Evolutionary conservation across 257 asterid genomes (phyloP), one percentile per base, ranked within the genome.

Genomic region (Cinchona pubescens): DNA sequence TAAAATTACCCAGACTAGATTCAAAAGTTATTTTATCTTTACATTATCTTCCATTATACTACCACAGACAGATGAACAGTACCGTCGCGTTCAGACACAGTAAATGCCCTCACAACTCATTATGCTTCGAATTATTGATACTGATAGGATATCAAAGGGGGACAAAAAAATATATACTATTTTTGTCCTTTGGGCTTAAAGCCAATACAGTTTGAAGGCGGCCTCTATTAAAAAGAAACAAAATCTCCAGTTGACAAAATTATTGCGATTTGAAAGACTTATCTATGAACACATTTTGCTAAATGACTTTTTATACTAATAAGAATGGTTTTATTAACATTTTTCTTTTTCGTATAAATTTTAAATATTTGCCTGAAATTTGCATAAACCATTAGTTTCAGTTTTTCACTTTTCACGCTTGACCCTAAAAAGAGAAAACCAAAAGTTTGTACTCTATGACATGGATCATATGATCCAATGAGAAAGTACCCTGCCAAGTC

Each of bases 391-490:
- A 58, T 3, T 58, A 32, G 35, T 27, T 25, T 12, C 34, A 25
- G 35, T 25, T 58, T 55, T 56, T 58, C 34, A 12, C 18, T 25
- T 58, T 58, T 25, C 35, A 25, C 64, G 25, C 64, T 16, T n/a
- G 6, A 58, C 64, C 35, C 64, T 25, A 10, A 55, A 55, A 21
- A 23, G 30, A 55, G 30, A 55, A 55, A 55, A 55, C 8, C n/a
- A 19, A 55, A 21, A 25, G 21, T 55, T 21, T 55, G 19, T 1
- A 25, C 0, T 67, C 13, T 15, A 46, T 15, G 73, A 46, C 73
- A 55, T 35, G n/a, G n/a, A n/a, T n/a, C 75, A 71, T 73, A 60
- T 68, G 76, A 72, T 72, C 76, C 76, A 40, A 25, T 59, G 1
- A 12, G 69, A 59, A 72, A 60, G 34, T 42, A 61, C 12, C 37